A percentile compares a stretch with the other conserved stretches of the same genome.
These are phyloP conservation scores for Exophiala sp. DNA, from an alignment of 2,329 filamentous ascomycete species.

Conservation along the genomic window DNA sequence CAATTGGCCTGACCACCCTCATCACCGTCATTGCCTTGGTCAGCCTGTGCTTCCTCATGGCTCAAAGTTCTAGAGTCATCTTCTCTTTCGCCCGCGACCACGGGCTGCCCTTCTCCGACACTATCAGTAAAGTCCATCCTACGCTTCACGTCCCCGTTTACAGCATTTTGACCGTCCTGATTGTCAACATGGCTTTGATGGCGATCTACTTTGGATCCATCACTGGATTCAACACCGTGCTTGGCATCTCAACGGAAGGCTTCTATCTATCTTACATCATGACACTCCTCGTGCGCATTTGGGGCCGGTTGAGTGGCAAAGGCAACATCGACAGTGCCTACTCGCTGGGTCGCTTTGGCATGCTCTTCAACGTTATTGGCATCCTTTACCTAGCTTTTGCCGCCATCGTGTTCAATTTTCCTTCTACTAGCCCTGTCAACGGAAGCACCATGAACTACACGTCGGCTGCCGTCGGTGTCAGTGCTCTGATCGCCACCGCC, in stretches of 20 bases:
- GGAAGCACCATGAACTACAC: conserved; percentile 31
- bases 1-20: conserved; percentile 42
- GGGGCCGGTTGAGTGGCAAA: conserved; percentile 44
- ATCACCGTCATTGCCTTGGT: no score
- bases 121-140: conserved; percentile 39
- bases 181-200: conserved; percentile 52
- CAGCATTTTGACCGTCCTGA: conserved; percentile 23
- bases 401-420: no score
- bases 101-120: conserved; percentile 1
- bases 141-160: conserved; percentile 44
- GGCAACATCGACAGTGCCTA: conserved; percentile 27
- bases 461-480: conserved; percentile 52
- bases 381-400: no score
- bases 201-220: conserved; percentile 55
- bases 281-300: conserved; percentile 50
- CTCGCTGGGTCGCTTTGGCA: conserved; percentile 43
- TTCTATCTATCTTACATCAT: conserved; percentile 59
- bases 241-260: conserved; percentile 55
- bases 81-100: no score
- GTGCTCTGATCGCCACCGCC: conserved; percentile 45
- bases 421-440: no score
- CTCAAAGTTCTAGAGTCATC: conserved; percentile 37
- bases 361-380: conserved; percentile 19
- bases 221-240: conserved; percentile 55
- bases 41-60: conserved; percentile 44